phyloP scores from a whole-genome alignment of 495 filamentous ascomycete species.

The Niebla homalea region DNA sequence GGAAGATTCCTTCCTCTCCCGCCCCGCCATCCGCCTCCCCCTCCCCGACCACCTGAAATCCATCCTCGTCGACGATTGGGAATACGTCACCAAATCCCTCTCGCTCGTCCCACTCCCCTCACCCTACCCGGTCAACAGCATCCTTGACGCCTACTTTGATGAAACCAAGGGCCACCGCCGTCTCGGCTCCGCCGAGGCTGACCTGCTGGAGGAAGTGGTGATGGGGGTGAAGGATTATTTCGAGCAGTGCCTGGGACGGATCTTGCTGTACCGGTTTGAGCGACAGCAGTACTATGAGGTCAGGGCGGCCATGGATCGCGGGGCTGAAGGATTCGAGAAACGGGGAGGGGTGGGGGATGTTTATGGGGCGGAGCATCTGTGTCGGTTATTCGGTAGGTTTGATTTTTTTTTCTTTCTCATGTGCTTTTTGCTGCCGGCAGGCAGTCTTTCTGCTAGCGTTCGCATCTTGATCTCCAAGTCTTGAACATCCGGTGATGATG shows the following conservation, averaged over 20 bases:
- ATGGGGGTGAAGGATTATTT: constrained; percentile 83
- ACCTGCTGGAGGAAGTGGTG: constrained; percentile 80
- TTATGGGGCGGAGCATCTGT: constrained; percentile 89
- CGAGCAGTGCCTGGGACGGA: constrained; percentile 67
- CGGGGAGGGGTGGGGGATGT: constrained; percentile 53
- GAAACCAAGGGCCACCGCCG: constrained; percentile 54
- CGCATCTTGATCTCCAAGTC: no score
- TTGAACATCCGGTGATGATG: neutral
- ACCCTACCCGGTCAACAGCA: constrained; percentile 55
- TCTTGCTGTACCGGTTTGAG: constrained; percentile 87
- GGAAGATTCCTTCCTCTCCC: constrained; percentile 72
- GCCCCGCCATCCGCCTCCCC: constrained; percentile 68
- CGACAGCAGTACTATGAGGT: constrained; percentile 69
- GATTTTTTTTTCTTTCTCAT: neutral
- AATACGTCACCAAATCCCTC: constrained; percentile 89
- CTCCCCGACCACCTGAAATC: constrained; percentile 77
- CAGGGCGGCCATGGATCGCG: constrained; percentile 45
- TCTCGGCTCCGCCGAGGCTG: constrained; percentile 50
- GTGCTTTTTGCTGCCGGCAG: no score
- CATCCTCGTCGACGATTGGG: constrained; percentile 94
- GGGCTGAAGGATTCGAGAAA: constrained; percentile 38
- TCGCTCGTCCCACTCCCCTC: constrained; percentile 74
- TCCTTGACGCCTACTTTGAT: constrained; percentile 64
- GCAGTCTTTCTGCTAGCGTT: constrained; percentile 8
- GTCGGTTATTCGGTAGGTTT: constrained; percentile 69